Percentiles rank a stretch among this genome's conserved stretches.
These are phyloP conservation scores for Triangularia setosa DNA, from an alignment of 2,329 filamentous ascomycete genomes.

Conservation along the genomic window DNA sequence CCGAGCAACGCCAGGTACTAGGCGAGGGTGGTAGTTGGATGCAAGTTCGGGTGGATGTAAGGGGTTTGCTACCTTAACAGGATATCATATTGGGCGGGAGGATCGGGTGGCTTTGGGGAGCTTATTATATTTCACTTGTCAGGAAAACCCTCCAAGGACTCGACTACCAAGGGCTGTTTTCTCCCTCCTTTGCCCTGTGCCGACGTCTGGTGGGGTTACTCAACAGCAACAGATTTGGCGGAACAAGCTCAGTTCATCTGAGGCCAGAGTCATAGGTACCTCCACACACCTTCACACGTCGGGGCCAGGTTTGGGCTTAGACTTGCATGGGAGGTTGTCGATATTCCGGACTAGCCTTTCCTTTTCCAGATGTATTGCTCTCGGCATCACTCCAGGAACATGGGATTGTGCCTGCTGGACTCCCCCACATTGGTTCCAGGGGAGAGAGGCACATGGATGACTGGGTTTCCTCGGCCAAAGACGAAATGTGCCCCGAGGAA, in stretches of 20 bases:
- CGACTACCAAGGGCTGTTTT: not conserved
- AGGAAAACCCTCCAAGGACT: not conserved
- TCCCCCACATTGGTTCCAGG: constrained; percentile 11
- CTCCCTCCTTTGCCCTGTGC: not conserved
- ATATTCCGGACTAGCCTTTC: constrained; percentile 13
- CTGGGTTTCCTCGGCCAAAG: not conserved
- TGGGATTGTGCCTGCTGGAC: constrained; percentile 2
- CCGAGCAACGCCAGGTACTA: not conserved
- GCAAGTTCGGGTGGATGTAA: not conserved
- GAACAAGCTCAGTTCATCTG: constrained; percentile 10
- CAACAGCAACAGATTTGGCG: constrained; percentile 1
- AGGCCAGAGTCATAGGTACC: constrained; percentile 5
- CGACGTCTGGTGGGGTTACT: constrained; percentile 4
- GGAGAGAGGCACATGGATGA: not conserved
- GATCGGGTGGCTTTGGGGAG: constrained; percentile 4
- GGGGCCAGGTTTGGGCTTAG: not conserved
- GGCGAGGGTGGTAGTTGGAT: constrained; percentile 4
- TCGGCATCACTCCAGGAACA: constrained; percentile 7
- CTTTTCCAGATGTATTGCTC: constrained; percentile 10
- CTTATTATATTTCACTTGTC: constrained; percentile 6
- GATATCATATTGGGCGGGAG: not conserved
- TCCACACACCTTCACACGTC: not conserved
- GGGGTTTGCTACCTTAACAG: not conserved
- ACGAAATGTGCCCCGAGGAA: constrained; percentile 9
- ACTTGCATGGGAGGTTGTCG: constrained; percentile 9